These are phyloP conservation scores for Talaromyces wortmannii DNA, from an alignment of 495 filamentous ascomycete genomes.

Conservation along the genomic window DNA sequence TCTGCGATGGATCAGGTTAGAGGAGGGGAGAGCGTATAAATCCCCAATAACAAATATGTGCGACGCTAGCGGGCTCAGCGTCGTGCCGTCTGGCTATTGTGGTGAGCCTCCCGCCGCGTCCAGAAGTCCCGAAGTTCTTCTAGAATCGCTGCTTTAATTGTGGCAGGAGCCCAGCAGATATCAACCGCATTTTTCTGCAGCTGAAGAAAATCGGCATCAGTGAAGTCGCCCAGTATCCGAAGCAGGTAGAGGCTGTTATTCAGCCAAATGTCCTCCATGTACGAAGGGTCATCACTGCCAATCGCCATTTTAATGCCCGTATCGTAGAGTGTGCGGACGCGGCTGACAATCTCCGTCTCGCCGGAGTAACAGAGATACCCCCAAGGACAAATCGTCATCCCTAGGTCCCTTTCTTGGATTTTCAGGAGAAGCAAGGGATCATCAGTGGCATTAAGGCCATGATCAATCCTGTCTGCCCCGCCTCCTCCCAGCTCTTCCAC, in stretches of 20 bases:
- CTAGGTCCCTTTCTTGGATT: constrained; percentile 20
- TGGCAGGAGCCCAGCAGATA: constrained; percentile 36
- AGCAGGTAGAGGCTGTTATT: constrained; percentile 25
- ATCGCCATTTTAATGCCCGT: constrained; percentile 26
- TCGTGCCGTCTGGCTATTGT: no score
- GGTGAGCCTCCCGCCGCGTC: no score
- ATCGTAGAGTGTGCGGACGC: constrained; percentile 26
- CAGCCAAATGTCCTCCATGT: constrained; percentile 37
- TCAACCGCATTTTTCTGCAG: constrained; percentile 27
- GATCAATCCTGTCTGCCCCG: constrained; percentile 32
- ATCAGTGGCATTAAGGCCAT: constrained; percentile 33
- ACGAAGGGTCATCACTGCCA: constrained; percentile 34
- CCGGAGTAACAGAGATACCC: constrained; percentile 29
- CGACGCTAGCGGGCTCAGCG: no score
- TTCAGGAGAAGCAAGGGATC: constrained; percentile 18
- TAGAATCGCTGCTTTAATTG: no score
- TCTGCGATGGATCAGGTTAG: no score
- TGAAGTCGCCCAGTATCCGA: constrained; percentile 24
- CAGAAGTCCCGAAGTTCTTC: no score
- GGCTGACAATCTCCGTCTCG: constrained; percentile 25
- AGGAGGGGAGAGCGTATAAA: no score
- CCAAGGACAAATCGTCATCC: constrained; percentile 34
- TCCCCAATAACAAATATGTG: no score
- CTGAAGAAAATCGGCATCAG: constrained; percentile 24
- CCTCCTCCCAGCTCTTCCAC: constrained; percentile 18